Conservation (phyloP, 2,329 filamentous ascomycete genomes). For the Curvularia sp. region DNA sequence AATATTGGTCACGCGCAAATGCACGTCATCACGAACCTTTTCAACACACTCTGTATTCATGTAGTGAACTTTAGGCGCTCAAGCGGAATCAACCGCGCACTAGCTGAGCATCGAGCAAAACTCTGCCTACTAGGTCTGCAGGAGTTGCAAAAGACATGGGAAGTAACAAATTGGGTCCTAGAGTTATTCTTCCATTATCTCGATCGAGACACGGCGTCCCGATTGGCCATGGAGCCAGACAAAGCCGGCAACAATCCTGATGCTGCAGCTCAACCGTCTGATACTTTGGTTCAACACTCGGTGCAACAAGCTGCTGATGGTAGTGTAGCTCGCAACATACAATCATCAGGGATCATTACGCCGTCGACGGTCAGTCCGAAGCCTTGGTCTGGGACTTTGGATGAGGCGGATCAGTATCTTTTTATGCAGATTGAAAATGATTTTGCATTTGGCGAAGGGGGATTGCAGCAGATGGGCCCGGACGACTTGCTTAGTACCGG, state of each 20-base stretch:
- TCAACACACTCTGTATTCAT: conserved; percentile 59
- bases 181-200: conserved; percentile 59
- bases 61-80: conserved; percentile 54
- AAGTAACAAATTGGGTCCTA: conserved; percentile 59
- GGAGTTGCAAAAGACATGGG: conserved; percentile 60
- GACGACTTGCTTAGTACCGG: conserved; percentile 23
- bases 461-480: conserved; percentile 33
- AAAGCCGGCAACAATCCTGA: conserved; percentile 29
- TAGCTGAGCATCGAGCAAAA: conserved; percentile 59
- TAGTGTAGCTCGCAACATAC: background rate
- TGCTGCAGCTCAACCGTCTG: conserved; percentile 12
- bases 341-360: conserved; percentile 11
- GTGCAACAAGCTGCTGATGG: conserved; percentile 12
- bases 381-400: conserved; percentile 40
- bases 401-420: conserved; percentile 42
- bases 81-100: conserved; percentile 50
- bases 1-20: conserved; percentile 56
- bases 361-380: conserved; percentile 21
- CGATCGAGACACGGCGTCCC: conserved; percentile 55
- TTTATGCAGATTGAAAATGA: conserved; percentile 45
- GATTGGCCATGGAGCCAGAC: conserved; percentile 44
- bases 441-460: conserved; percentile 41
- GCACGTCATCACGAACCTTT: conserved; percentile 59
- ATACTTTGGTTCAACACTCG: conserved; percentile 13
- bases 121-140: conserved; percentile 57